Evolutionary conservation across 306 rosid species (phyloP).

Genomic region (Hylodesmum podocarpum): DNA sequence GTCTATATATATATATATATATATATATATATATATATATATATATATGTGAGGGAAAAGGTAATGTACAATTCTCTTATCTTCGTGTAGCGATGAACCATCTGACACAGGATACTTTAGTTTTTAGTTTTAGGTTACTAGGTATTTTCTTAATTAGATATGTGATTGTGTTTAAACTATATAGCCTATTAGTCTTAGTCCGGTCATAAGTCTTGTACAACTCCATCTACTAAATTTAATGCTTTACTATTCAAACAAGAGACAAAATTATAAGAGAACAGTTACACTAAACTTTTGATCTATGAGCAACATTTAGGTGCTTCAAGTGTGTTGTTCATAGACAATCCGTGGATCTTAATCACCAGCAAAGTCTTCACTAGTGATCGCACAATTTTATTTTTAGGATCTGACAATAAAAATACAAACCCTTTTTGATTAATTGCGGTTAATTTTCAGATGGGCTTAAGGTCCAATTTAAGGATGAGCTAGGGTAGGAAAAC

Average conservation of each 20-base stretch:
- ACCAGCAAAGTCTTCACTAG: background rate
- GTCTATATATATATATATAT: no score
- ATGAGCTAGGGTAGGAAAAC: background rate
- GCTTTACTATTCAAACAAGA: background rate
- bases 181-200: no score
- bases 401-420: background rate
- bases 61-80: no score
- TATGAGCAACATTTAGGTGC: background rate
- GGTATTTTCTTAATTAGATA: background rate
- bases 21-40: no score
- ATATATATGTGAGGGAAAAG: no score
- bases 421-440: background rate
- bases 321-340: background rate
- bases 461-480: conserved; percentile 5
- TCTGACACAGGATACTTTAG: no score
- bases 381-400: background rate
- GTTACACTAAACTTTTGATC: background rate
- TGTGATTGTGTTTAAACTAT: background rate
- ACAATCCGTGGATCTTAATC: background rate
- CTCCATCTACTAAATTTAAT: background rate
- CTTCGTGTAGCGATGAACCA: no score
- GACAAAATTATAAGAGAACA: background rate
- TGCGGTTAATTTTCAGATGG: background rate
- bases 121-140: background rate
- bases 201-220: background rate